These are phyloP conservation scores for Spatholobus suberectus DNA, from an alignment of 306 rosid species.

Conservation along the genomic window DNA sequence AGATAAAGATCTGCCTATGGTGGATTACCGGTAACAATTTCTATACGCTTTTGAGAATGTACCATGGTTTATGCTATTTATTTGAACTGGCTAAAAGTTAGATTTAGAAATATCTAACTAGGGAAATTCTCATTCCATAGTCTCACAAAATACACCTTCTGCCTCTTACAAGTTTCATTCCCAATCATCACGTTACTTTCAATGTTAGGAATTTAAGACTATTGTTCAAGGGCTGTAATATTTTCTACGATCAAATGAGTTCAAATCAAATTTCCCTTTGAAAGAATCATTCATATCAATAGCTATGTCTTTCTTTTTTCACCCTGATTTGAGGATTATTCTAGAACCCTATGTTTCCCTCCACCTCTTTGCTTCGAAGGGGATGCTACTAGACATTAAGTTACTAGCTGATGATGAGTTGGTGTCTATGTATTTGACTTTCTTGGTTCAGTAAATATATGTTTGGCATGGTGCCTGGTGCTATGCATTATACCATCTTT, in stretches of 20 bases:
- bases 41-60: constrained; percentile 26
- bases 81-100: constrained; percentile 31
- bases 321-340: neutral
- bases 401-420: constrained; percentile 21
- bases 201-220: neutral
- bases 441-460: constrained; percentile 31
- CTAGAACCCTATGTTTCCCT: constrained; percentile 21
- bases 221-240: constrained; percentile 7
- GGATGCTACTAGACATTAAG: neutral
- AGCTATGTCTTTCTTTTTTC: constrained; percentile 16
- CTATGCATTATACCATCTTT: neutral
- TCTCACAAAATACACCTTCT: neutral
- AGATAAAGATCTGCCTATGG: constrained; percentile 65
- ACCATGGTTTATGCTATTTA: constrained; percentile 11
- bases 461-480: neutral
- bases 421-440: neutral
- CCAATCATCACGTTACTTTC: constrained; percentile 5
- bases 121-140: constrained; percentile 6
- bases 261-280: neutral
- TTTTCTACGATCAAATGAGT: constrained; percentile 9
- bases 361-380: constrained; percentile 30
- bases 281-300: constrained; percentile 19
- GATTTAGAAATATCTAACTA: constrained; percentile 23
- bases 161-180: neutral
- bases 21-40: constrained; percentile 80